phyloP scores from a whole-genome alignment of 2,329 filamentous ascomycete genomes.

The Fusarium nisikadoi region DNA sequence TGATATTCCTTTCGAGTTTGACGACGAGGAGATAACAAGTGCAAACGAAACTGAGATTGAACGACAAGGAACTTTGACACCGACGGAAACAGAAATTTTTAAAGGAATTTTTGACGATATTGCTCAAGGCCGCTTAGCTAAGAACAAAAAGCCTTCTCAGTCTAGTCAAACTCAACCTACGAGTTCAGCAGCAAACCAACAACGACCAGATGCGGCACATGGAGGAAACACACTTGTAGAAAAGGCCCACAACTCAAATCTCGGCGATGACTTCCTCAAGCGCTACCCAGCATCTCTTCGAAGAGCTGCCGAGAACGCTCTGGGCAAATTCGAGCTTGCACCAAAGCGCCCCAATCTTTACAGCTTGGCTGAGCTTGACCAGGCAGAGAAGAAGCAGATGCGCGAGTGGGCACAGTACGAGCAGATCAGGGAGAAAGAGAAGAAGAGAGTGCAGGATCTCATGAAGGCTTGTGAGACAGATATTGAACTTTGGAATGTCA shows the following conservation, averaged over 20 bases:
- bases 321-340: conserved; percentile 52
- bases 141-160: conserved; percentile 39
- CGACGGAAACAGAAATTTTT: conserved; percentile 67
- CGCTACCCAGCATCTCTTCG: conserved; percentile 55
- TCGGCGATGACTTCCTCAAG: conserved; percentile 51
- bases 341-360: conserved; percentile 41
- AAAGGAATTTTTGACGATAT: conserved; percentile 64
- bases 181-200: background rate
- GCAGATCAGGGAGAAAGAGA: conserved; percentile 57
- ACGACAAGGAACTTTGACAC: conserved; percentile 64
- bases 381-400: conserved; percentile 47
- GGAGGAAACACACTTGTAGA: conserved; percentile 48
- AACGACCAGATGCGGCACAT: background rate
- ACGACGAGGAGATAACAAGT: conserved; percentile 54
- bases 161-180: background rate
- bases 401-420: conserved; percentile 52
- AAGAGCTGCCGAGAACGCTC: conserved; percentile 52
- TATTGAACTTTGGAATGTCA: conserved; percentile 71
- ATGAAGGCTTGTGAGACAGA: conserved; percentile 70
- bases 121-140: conserved; percentile 49
- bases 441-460: conserved; percentile 61
- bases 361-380: conserved; percentile 46
- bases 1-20: conserved; percentile 64
- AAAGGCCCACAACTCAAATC: conserved; percentile 46
- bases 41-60: conserved; percentile 19